These are phyloP conservation scores for Neurospora hispaniola DNA, from an alignment of 495 filamentous ascomycete genomes.

Conservation along the genomic window DNA sequence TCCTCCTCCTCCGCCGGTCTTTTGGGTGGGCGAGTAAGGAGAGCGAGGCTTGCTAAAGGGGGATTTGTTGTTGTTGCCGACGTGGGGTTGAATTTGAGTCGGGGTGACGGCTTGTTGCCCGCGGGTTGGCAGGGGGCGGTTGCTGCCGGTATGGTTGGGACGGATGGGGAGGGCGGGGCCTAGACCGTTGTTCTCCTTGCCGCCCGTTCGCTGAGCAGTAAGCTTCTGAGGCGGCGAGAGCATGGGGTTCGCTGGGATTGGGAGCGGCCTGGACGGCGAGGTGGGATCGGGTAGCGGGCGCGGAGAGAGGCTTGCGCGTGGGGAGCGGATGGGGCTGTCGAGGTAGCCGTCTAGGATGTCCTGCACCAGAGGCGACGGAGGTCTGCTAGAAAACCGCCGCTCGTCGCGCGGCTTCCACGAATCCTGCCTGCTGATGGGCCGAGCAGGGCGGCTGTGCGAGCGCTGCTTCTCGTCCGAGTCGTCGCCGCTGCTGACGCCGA, in stretches of 20 bases:
- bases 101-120: not conserved
- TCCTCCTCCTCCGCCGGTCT: slow-evolving; percentile 41
- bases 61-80: not conserved
- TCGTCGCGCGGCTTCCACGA: slow-evolving; percentile 62
- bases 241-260: slow-evolving; percentile 10
- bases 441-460: slow-evolving; percentile 34
- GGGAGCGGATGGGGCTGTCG: slow-evolving; percentile 2
- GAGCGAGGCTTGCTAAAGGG: not conserved
- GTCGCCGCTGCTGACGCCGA: slow-evolving; percentile 19
- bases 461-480: slow-evolving; percentile 34
- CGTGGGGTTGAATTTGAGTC: not conserved
- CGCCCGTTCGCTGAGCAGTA: slow-evolving; percentile 27
- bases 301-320: slow-evolving; percentile 9
- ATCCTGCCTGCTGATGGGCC: slow-evolving; percentile 48
- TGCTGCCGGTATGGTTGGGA: slow-evolving; percentile 36
- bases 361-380: not conserved
- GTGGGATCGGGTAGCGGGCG: slow-evolving; percentile 36
- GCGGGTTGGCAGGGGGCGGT: slow-evolving; percentile 37
- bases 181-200: not conserved
- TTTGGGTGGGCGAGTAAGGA: slow-evolving; percentile 43
- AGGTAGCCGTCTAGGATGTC: not conserved
- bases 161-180: not conserved
- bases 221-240: slow-evolving; percentile 20
- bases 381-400: slow-evolving; percentile 20
- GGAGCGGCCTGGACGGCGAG: slow-evolving; percentile 7